These are phyloP conservation scores for Rhizophlyctis rosea DNA, from an alignment of 192 early-diverging fungal species.

Conservation along the genomic window DNA sequence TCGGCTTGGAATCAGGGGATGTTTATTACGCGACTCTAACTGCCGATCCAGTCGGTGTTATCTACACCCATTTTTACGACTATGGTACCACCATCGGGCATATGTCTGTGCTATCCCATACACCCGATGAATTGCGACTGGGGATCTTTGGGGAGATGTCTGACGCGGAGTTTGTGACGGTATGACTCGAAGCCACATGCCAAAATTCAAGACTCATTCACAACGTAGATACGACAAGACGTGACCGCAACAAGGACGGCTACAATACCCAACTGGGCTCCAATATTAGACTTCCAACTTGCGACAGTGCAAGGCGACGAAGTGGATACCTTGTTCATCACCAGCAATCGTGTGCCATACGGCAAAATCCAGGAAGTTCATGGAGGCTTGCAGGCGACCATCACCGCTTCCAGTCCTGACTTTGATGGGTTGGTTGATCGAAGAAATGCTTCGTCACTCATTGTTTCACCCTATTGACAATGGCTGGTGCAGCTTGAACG, in stretches of 20 bases:
- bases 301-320: slow-evolving; percentile 20
- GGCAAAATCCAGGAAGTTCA: slow-evolving; percentile 21
- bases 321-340: slow-evolving; percentile 25
- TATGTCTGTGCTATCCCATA: not conserved
- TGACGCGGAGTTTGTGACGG: slow-evolving; percentile 33
- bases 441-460: not conserved
- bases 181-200: slow-evolving; percentile 1
- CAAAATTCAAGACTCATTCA: not conserved
- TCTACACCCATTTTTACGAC: not conserved
- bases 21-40: slow-evolving; percentile 18
- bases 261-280: slow-evolving; percentile 28
- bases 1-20: slow-evolving; percentile 25
- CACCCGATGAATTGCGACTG: slow-evolving; percentile 9
- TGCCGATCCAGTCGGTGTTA: not conserved
- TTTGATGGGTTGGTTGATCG: slow-evolving; percentile 16
- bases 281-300: slow-evolving; percentile 37
- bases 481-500: slow-evolving; percentile 12
- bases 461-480: not conserved
- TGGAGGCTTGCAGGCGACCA: slow-evolving; percentile 11
- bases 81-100: not conserved
- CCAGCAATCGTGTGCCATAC: slow-evolving; percentile 19
- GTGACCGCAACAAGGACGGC: not conserved
- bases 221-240: not conserved
- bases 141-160: slow-evolving; percentile 39
- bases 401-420: slow-evolving; percentile 14